Evolutionary conservation across 768 basidiomycete species (phyloP), one percentile per base, ranked within the genome.

Genomic region (Boletus fagicola): DNA sequence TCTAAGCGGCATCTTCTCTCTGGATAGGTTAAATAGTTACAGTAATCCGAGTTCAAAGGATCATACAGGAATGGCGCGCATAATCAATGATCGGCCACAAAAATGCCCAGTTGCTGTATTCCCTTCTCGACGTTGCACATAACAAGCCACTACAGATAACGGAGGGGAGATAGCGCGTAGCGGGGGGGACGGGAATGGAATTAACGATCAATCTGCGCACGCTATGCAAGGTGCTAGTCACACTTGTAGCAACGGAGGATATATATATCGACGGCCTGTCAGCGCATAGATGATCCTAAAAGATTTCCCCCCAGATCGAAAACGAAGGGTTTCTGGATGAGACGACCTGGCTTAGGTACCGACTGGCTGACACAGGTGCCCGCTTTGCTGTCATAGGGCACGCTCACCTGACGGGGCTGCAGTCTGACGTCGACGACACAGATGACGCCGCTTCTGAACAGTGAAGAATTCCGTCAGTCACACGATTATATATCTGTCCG

Each of bases 11-110:
- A 11, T 18, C 49, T 58, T 40, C 38, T 42, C 51, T 57, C 39
- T 20, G 15, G 16, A 39, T 28, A 55, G 53, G 48, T 42, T 50
- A 40, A 43, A 9, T 30, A 30, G 30, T 30, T 30, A 30, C 30
- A 9, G 30, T 30, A 30, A 9, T 30, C 30, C 30, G 30, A 30
- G 30, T 30, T 30, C 8, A 28, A 31, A 30, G 13, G 20, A 24
- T 43, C 22, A 16, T 43, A 22, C 31, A 12, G 31, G 31, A 12
- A 33, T 33, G 31, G 31, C 15, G 49, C 11, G 20, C 35, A 39
- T 4, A 9, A 51, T 51, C 50, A 48, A 40, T 46, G 38, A 61
- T 61, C 47, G 48, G 40, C n/a, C 13, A 36, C n/a, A 10, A 15
- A 24, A 12, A 49, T n/a, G 18, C 13, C 44, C 49, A 6, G n/a